These are phyloP conservation scores for Pueraria montana DNA, from an alignment of 306 rosid genomes.

Conservation along the genomic window DNA sequence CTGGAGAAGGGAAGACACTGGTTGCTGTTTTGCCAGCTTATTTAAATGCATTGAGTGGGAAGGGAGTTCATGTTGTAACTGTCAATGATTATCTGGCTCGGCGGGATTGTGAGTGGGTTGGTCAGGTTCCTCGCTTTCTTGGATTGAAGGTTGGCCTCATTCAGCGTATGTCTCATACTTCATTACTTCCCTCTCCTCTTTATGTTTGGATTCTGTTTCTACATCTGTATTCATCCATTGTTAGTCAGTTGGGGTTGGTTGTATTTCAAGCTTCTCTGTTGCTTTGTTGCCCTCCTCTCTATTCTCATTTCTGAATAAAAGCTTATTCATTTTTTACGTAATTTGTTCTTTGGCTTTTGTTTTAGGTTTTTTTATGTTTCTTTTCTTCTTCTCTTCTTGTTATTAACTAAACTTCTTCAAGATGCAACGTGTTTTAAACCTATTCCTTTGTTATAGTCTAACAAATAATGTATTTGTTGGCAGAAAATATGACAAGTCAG, in stretches of 20 bases:
- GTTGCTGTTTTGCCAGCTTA: constrained; percentile 97
- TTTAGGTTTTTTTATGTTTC: not conserved
- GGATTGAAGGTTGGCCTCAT: constrained; percentile 99
- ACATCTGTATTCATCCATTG: constrained; percentile 23
- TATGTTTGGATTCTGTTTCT: constrained; percentile 14
- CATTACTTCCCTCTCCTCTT: not conserved
- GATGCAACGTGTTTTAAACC: not conserved
- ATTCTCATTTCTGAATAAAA: constrained; percentile 15
- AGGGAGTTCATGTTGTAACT: constrained; percentile 96
- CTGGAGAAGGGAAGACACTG: constrained; percentile 98
- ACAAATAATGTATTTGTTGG: constrained; percentile 52
- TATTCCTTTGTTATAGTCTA: constrained; percentile 40
- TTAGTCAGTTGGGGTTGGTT: constrained; percentile 27
- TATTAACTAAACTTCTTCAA: constrained; percentile 34
- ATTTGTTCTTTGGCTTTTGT: constrained; percentile 27
- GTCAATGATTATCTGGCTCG: constrained; percentile 97
- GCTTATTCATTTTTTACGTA: constrained; percentile 1
- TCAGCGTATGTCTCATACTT: constrained; percentile 88
- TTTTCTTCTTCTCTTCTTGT: not conserved
- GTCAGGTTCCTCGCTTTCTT: constrained; percentile 98
- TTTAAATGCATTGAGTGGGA: constrained; percentile 91
- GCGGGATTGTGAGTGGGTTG: constrained; percentile 98
- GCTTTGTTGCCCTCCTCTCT: constrained; percentile 25
- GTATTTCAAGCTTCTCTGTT: constrained; percentile 20
- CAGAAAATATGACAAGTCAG: constrained; percentile 99